Conservation (phyloP, 169 alveolate species). For the Plasmodium relictum region DNA sequence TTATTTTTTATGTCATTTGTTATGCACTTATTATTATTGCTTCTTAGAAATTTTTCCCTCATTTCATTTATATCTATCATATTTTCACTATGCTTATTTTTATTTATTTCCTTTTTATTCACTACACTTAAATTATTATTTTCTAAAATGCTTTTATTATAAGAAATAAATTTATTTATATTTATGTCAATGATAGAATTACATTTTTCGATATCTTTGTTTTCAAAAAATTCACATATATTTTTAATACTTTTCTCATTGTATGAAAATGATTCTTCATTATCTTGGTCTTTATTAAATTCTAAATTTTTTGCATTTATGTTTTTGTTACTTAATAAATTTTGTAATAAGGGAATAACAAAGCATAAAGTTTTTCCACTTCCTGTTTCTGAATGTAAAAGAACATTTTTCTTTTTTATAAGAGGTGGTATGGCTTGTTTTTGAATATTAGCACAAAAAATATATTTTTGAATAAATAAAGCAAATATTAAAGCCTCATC, state of each 20-base stretch:
- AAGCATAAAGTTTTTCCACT: conserved; percentile 92
- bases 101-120: neutral
- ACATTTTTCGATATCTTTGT: conserved; percentile 13
- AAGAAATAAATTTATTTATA: conserved; percentile 18
- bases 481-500: conserved; percentile 48
- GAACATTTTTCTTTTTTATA: conserved; percentile 89
- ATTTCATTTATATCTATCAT: neutral
- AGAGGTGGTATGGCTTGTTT: conserved; percentile 89
- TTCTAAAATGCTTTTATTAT: conserved; percentile 2
- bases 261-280: neutral
- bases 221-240: conserved; percentile 30
- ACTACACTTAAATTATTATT: neutral
- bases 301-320: neutral
- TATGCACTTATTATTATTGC: neutral
- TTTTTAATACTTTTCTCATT: conserved; percentile 14
- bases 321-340: conserved; percentile 31
- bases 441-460: conserved; percentile 85
- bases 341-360: conserved; percentile 91
- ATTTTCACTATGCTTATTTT: neutral
- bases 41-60: neutral
- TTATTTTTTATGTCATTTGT: neutral
- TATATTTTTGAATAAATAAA: conserved; percentile 49
- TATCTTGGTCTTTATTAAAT: neutral
- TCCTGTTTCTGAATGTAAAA: conserved; percentile 96
- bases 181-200: conserved; percentile 2